Conservation (phyloP, 768 basidiomycete genomes). For the Boletus subcaerulescens region DNA sequence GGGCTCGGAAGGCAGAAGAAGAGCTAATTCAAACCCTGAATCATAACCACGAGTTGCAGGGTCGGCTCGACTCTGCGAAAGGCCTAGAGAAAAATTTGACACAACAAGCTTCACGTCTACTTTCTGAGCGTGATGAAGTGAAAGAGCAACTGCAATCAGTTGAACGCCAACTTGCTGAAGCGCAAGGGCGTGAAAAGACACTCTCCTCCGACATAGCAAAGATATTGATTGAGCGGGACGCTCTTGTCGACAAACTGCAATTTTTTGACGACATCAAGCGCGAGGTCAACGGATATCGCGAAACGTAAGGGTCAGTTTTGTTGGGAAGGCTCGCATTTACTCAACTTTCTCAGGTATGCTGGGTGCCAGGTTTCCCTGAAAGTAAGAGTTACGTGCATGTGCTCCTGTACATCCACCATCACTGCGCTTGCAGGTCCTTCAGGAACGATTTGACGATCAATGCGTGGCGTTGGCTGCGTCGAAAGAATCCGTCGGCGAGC, state of each 20-base stretch:
- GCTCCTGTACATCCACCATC: background rate
- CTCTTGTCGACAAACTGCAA: constrained; percentile 20
- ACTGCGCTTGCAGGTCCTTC: constrained; percentile 38
- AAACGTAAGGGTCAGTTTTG: constrained; percentile 21
- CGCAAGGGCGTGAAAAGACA: constrained; percentile 14
- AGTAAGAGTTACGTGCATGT: constrained; percentile 9
- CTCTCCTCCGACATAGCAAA: constrained; percentile 17
- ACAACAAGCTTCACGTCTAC: constrained; percentile 25
- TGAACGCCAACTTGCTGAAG: constrained; percentile 19
- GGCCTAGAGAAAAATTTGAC: constrained; percentile 22
- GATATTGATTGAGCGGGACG: constrained; percentile 18
- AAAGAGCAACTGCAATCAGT: constrained; percentile 12
- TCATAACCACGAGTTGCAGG: constrained; percentile 26
- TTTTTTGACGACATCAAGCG: constrained; percentile 14
- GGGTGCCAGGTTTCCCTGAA: constrained; percentile 24
- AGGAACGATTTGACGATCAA: constrained; percentile 63
- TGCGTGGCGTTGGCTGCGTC: constrained; percentile 48
- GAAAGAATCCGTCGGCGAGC: constrained; percentile 52
- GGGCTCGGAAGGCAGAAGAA: constrained; percentile 20
- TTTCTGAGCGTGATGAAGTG: constrained; percentile 23
- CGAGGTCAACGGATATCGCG: constrained; percentile 21
- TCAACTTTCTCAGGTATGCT: constrained; percentile 12
- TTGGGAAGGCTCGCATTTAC: background rate
- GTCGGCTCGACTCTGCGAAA: constrained; percentile 25
- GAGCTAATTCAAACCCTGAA: constrained; percentile 16